Evolutionary conservation across 805 yeast species (phyloP), one percentile per base, ranked within the genome.

Genomic region (Starmerella etchellsii): DNA sequence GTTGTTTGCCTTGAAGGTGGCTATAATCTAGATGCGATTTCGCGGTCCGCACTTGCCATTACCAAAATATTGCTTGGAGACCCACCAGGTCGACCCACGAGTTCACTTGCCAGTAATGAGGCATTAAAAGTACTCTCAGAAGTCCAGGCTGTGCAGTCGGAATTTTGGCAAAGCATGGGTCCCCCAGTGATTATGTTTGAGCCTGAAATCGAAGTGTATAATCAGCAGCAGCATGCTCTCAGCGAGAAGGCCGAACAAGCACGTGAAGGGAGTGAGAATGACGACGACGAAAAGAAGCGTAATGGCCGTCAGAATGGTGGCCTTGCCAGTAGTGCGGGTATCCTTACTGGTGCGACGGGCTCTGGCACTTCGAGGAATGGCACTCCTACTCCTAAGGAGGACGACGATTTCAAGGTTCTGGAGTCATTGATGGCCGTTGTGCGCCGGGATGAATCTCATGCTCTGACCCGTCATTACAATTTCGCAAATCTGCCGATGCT

Each of bases 1-100:
- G 81, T 93, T 35, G 95, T 85, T 4, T 80, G 84, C 4, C 66
- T 91, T 30, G 99, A 91, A 67, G 99, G 99, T 49, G 99, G 99
- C 1, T 91, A 91, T 60, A 88, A 84, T 55, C 67, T 91, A 43
- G 95, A 85, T 54, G 74, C 96, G 2, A 91, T 87, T 47, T 82
- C 95, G 20, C 74, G 73, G 34, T 80, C 94, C 44, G 98, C 97
- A 0, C 64, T 91, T 36, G 88, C 91, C 1, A 96, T 91, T 4
- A 81, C 95, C 3, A 84, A 85, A 57, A 88, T 81, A 0, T 66
- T 91, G 35, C 70, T 91, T 16, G 98, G 98, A 5, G 97, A 91
- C 57, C 94, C 97, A 3, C 97, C 98, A 1, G 93, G 81, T 43
- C 50, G 44, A 6, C 68, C 85, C 27, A 70, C 74, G 30, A 68